Base-by-base conservation (phyloP, 192 early-diverging fungal species). In the Coemansia sp. region DNA sequence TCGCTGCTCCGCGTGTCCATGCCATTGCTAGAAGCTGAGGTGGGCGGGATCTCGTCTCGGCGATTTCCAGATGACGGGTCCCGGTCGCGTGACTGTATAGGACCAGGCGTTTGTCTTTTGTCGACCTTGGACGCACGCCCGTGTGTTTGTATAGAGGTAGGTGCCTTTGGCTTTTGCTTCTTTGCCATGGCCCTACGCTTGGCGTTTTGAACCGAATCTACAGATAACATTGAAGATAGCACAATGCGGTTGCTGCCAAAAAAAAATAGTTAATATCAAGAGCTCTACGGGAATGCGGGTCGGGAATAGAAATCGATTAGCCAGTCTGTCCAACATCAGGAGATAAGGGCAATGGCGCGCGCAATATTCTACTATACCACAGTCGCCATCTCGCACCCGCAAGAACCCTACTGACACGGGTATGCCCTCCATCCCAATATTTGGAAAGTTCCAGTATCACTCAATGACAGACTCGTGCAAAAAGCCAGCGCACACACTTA, bases 171-270 rank as follows among this genome's bases (percentile, higher is more conserved):
- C 61, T 76, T 82, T 58, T 73, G 73, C 56, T 82, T 76, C 31
- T 81, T 82, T 48, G 70, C 79, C 69, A 76, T 76, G 27, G 79
- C 67, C 60, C 79, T 67, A 51, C 66, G 74, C 61, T 82, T 82
- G 32, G 79, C 79, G 49, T 76, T 82, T 30, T 73, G 58, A 28
- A 79, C 57, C 19, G 76, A 62, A 51, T 44, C 73, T 75, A 75
- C 23, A 53, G 24, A 54, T 2, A 67, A 25, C 0, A 61, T 1
- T 5, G 7, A 44, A 19, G 8, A 22, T 2, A 58, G n/a, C 38
- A 44, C 38, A 38, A 34, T 18, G 25, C 27, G 0, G 18, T 10
- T 18, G 14, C 16, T 21, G 19, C n/a, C 27, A 38, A 2, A 3
- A 38, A 5, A 5, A 8, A 34, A 31, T 10, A 28, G 9, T 44